phyloP scores from a whole-genome alignment of 2,329 filamentous ascomycete species.

The Penicillium psychrosexuale region DNA sequence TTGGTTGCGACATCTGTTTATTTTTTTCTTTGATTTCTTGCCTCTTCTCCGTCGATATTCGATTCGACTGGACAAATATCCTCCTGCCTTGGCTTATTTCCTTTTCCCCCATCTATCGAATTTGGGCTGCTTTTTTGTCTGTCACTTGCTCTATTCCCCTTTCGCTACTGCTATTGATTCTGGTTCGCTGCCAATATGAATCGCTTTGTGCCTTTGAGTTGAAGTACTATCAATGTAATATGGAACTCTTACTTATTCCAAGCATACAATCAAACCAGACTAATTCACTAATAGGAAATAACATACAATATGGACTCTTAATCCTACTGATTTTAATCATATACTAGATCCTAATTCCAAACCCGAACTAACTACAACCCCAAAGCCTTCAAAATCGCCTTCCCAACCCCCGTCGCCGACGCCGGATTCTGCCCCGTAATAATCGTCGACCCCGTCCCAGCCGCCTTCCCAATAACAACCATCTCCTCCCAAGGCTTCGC shows the following conservation, averaged over 20 bases:
- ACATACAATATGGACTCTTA: no score
- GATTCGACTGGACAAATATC: constrained; percentile 1
- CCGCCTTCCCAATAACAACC: constrained; percentile 38
- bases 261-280: neutral
- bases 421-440: constrained; percentile 52
- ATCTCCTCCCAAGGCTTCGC: constrained; percentile 45
- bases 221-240: neutral
- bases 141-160: constrained; percentile 34
- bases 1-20: constrained; percentile 9
- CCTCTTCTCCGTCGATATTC: neutral
- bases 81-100: constrained; percentile 2
- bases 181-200: constrained; percentile 21
- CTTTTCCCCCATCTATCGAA: neutral
- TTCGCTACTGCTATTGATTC: constrained; percentile 23
- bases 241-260: neutral
- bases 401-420: constrained; percentile 43
- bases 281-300: neutral
- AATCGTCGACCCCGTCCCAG: constrained; percentile 31
- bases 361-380: constrained; percentile 13
- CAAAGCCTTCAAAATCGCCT: constrained; percentile 42
- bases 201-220: constrained; percentile 11
- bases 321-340: no score
- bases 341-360: no score
- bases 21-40: neutral
- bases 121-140: constrained; percentile 8